Percentiles rank a stretch among this genome's conserved stretches.
phyloP scores from a whole-genome alignment of 352 stramenopile species.

The Phytophthora pisi region DNA sequence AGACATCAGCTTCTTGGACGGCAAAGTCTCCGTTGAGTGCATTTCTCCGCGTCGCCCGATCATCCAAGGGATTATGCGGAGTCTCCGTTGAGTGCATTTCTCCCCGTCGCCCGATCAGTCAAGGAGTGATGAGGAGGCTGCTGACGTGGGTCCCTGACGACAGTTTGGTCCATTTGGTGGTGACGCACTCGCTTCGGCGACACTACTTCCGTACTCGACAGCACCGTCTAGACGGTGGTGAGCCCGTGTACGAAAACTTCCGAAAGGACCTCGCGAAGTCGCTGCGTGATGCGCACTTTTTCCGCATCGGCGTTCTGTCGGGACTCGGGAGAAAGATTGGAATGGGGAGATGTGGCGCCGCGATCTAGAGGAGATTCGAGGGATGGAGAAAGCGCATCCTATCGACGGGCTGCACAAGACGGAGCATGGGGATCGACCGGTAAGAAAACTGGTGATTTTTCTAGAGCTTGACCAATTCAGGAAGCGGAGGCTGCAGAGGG shows the following conservation, averaged over 20 bases:
- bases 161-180: neutral
- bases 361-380: no score
- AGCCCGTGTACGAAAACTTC: neutral
- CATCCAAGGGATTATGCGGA: neutral
- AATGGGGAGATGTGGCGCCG: no score
- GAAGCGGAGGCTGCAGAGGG: no score
- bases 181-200: neutral
- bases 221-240: no score
- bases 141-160: neutral
- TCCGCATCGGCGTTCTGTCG: neutral
- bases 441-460: no score
- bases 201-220: neutral
- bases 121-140: neutral
- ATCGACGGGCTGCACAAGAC: no score
- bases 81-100: neutral
- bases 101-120: neutral
- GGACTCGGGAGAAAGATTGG: no score
- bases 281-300: conserved; percentile 3
- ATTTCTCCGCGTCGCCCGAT: neutral
- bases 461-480: no score
- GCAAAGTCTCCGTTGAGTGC: conserved; percentile 2
- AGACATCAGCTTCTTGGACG: conserved; percentile 1
- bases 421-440: no score
- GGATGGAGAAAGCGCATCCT: no score
- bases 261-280: neutral